Evolutionary conservation across 2,329 filamentous ascomycete genomes (phyloP), one percentile per base, ranked within the genome.

Genomic region (Aureobasidium vineae): DNA sequence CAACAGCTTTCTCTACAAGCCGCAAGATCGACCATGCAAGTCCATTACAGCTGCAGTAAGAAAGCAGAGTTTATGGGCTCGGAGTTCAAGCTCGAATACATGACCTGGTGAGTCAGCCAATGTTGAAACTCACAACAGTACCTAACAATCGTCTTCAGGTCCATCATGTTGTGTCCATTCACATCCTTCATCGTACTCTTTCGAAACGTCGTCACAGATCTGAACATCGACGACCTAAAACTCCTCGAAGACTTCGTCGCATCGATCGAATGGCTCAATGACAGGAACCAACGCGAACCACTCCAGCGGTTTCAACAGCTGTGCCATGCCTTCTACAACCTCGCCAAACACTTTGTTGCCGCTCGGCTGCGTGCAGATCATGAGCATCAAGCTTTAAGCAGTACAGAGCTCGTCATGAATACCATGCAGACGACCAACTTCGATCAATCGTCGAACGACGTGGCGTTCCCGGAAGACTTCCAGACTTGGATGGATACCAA

Each of bases 161-260:
- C 56, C 3, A 50, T 66, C n/a, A 76, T 86, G 26, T 79, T 85
- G 68, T 82, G 82, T 2, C 85, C 85, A 0, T 87, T 87, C 70
- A 82, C 84, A 0, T 85, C 85, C 0, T 85, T 86, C 70, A 85
- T 86, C 65, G 82, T 86, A 31, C 76, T 87, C 31, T 86, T 88
- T 73, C 72, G 72, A 65, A 66, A 73, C 21, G 68, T 70, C n/a
- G 68, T 76, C 56, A 69, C 70, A 33, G 69, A 70, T 2, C 65
- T 72, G 11, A 52, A 71, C 23, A 50, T 50, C 21, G 56, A 64
- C 3, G 72, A 73, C 52, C 59, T 72, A 15, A 47, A 66, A 15
- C 66, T 72, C 13, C 69, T 73, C 5, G 67, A 66, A n/a, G 68
- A 70, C 16, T 72, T 68, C 28, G 72, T 73, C 28, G 67, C 57